These are phyloP conservation scores for Solanum hybrid DNA, from an alignment of 305 asterid genomes.

Conservation along the genomic window DNA sequence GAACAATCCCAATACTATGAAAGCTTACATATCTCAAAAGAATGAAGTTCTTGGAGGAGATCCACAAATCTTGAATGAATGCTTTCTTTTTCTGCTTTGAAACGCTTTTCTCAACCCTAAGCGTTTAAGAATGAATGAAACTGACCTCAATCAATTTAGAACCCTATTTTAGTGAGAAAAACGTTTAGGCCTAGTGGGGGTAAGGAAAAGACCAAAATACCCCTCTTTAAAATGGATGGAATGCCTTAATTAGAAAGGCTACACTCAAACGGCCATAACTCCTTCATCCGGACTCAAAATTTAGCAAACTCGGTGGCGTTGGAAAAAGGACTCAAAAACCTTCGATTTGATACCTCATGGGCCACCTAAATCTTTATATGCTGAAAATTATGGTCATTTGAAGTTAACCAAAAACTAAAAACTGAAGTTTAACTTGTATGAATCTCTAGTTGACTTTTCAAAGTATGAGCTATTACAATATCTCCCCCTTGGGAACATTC, in stretches of 20 bases:
- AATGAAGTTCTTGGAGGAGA: neutral
- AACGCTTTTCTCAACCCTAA: neutral
- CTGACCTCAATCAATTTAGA: neutral
- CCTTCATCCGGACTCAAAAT: neutral
- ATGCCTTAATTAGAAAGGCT: neutral
- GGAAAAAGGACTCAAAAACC: neutral
- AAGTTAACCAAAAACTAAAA: neutral
- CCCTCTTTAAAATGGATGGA: neutral
- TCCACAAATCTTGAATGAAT: neutral
- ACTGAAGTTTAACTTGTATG: neutral
- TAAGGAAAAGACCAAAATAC: neutral
- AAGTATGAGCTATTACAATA: neutral
- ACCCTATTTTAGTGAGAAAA: too few species aligned
- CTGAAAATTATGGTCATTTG: neutral
- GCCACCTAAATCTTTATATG: neutral
- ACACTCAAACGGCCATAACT: too few species aligned
- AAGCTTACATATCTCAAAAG: neutral
- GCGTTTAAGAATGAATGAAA: neutral
- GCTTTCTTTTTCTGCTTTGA: neutral
- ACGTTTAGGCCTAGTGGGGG: neutral
- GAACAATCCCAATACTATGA: neutral
- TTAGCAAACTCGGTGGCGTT: neutral
- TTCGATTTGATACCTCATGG: neutral
- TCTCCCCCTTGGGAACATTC: neutral
- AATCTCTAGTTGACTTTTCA: neutral